These are phyloP conservation scores for Peronospora belbahrii DNA, from an alignment of 352 stramenopile genomes.

Conservation along the genomic window DNA sequence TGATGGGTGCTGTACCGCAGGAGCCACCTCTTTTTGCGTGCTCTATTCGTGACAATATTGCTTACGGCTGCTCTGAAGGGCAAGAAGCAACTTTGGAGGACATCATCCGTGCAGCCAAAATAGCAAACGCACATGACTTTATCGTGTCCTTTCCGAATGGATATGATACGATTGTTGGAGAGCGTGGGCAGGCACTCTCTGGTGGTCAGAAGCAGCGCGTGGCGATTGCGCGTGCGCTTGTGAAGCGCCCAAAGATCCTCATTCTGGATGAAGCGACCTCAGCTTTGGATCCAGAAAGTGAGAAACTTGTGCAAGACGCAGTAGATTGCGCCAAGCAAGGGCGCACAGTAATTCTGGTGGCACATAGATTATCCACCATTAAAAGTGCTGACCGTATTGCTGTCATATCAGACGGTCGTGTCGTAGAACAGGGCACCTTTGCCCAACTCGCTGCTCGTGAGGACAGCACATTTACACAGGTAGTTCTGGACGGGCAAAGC, in stretches of 20 bases:
- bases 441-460: constrained; percentile 44
- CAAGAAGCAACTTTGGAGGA: constrained; percentile 44
- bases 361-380: constrained; percentile 93
- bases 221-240: constrained; percentile 60
- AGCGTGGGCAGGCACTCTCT: constrained; percentile 61
- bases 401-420: constrained; percentile 80
- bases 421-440: constrained; percentile 84
- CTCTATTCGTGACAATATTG: constrained; percentile 72
- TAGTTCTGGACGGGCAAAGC: constrained; percentile 60
- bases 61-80: constrained; percentile 48
- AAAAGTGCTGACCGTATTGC: constrained; percentile 88
- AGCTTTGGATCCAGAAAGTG: constrained; percentile 68
- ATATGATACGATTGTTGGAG: constrained; percentile 72
- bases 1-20: constrained; percentile 67
- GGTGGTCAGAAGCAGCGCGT: constrained; percentile 79
- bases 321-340: constrained; percentile 68
- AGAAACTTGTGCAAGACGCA: constrained; percentile 71
- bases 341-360: constrained; percentile 95
- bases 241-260: constrained; percentile 70
- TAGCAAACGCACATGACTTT: constrained; percentile 73
- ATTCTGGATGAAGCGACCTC: constrained; percentile 75
- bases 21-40: constrained; percentile 68
- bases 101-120: constrained; percentile 51
- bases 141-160: constrained; percentile 67
- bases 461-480: constrained; percentile 67